phyloP scores from a whole-genome alignment of 495 filamentous ascomycete genomes.

The Neurospora sp. region DNA sequence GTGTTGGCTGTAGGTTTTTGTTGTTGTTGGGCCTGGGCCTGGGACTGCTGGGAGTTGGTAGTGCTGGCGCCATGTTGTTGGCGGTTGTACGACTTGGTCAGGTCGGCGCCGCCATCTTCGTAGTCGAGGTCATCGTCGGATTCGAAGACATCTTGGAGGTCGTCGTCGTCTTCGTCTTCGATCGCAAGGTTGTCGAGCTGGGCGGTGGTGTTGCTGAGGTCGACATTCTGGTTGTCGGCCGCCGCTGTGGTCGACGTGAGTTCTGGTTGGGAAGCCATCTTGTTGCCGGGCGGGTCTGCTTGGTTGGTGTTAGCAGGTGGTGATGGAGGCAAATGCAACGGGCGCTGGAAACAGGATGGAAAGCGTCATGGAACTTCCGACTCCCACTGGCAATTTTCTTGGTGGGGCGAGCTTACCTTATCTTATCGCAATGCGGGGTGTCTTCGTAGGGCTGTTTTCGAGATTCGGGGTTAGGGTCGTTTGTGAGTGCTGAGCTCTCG shows the following conservation, averaged over 20 bases:
- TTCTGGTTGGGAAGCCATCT: slow-evolving; percentile 4
- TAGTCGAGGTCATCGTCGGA: slow-evolving; percentile 48
- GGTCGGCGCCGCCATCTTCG: slow-evolving; percentile 56
- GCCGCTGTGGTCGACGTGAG: slow-evolving; percentile 5
- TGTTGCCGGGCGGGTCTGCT: not conserved
- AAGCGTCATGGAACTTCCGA: not conserved
- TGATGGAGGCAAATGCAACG: not conserved
- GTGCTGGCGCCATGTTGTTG: slow-evolving; percentile 43
- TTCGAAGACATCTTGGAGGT: slow-evolving; percentile 42
- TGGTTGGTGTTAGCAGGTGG: not conserved
- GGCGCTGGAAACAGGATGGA: not conserved
- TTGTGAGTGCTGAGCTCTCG: not conserved
- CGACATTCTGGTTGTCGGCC: slow-evolving; percentile 23
- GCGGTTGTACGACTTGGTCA: slow-evolving; percentile 87
- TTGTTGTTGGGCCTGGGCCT: not conserved
- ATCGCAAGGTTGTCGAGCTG: not conserved
- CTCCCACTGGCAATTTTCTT: not conserved
- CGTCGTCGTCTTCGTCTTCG: slow-evolving; percentile 30
- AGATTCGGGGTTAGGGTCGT: not conserved
- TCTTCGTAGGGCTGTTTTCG: not conserved
- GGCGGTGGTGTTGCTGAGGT: slow-evolving; percentile 25
- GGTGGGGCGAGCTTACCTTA: not conserved
- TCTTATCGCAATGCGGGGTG: slow-evolving; percentile 17
- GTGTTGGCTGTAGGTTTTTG: slow-evolving; percentile 77
- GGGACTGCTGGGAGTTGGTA: slow-evolving; percentile 12